phyloP scores from a whole-genome alignment of 2,329 filamentous ascomycete species.

The Decorospora gaudefroyi region DNA sequence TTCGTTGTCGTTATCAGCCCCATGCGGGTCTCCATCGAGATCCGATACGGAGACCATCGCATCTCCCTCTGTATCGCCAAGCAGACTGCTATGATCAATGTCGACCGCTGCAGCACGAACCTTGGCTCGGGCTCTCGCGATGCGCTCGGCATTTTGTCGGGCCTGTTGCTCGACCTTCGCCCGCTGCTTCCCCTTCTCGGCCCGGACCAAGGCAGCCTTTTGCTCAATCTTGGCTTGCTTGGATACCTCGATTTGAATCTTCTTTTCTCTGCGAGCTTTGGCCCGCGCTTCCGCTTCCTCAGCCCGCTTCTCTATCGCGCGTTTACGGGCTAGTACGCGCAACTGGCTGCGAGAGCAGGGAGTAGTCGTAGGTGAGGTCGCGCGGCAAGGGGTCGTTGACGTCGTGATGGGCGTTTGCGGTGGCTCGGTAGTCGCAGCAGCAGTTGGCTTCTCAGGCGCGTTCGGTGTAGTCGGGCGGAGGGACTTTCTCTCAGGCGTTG shows the following conservation, averaged over 20 bases:
- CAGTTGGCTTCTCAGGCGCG: background rate
- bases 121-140: constrained; percentile 23
- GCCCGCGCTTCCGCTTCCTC: constrained; percentile 1
- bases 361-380: background rate
- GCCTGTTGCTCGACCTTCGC: constrained; percentile 8
- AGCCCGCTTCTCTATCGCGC: constrained; percentile 7
- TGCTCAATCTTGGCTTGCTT: constrained; percentile 17
- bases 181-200: constrained; percentile 15
- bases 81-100: no score
- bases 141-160: constrained; percentile 12
- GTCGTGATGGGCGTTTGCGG: background rate
- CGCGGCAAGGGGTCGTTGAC: background rate
- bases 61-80: constrained; percentile 3
- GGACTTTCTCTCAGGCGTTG: background rate
- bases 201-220: constrained; percentile 17
- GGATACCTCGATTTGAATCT: constrained; percentile 12
- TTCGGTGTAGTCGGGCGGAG: background rate
- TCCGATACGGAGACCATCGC: background rate
- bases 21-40: background rate
- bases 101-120: constrained; percentile 9
- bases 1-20: background rate
- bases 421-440: background rate
- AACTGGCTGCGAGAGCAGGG: background rate
- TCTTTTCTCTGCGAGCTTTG: constrained; percentile 11
- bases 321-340: constrained; percentile 2